A percentile compares a stretch with the other conserved stretches of the same genome.
phyloP scores from a whole-genome alignment of 2,329 filamentous ascomycete species.

The Cladophialophora yegresii region DNA sequence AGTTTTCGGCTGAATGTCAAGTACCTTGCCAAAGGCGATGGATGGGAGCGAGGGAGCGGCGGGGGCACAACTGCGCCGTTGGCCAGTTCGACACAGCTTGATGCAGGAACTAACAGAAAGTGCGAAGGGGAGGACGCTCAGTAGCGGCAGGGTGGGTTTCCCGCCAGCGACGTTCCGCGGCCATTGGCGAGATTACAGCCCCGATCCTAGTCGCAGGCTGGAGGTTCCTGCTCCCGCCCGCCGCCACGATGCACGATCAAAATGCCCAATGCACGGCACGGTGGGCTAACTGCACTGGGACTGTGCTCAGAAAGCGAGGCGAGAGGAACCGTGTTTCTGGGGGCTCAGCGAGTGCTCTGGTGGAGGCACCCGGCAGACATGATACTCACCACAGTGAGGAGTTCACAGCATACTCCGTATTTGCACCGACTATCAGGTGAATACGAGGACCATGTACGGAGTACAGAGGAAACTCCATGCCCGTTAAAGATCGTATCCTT shows the following conservation, averaged over 20 bases:
- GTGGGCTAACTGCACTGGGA: neutral
- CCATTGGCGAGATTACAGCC: conserved; percentile 1
- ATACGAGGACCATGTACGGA: no score
- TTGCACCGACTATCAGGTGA: no score
- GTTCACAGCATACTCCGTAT: no score
- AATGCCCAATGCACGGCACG: neutral
- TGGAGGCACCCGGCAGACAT: no score
- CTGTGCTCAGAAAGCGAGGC: neutral
- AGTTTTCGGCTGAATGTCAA: neutral
- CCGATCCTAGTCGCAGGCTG: neutral
- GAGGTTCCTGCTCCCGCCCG: conserved; percentile 6
- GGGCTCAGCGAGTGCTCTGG: neutral
- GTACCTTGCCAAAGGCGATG: conserved; percentile 2
- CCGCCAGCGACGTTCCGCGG: neutral
- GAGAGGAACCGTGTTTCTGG: neutral
- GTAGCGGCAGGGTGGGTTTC: neutral
- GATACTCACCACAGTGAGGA: no score
- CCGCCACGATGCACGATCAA: conserved; percentile 17
- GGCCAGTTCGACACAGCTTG: neutral
- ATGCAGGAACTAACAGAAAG: conserved; percentile 14
- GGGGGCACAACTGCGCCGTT: neutral
- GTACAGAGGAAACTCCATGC: neutral
- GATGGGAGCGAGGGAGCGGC: neutral
- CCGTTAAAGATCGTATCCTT: neutral
- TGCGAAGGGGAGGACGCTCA: neutral